phyloP scores from a whole-genome alignment of 208 protist species.

The Tritrichomonas musculus region DNA sequence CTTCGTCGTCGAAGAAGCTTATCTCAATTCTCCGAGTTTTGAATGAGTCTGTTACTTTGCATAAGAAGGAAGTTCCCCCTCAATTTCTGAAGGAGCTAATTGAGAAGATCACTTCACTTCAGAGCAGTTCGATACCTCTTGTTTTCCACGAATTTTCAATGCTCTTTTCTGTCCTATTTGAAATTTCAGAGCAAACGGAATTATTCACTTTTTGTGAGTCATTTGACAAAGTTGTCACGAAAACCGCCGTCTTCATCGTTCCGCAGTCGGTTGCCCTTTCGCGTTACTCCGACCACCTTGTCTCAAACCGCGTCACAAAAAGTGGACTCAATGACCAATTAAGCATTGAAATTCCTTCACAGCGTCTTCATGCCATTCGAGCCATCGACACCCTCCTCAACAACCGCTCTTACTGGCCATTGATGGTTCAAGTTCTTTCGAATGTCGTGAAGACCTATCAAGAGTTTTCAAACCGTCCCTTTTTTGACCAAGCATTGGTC shows the following conservation, averaged over 20 bases:
- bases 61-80: background rate
- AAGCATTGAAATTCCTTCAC: background rate
- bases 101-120: background rate
- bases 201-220: background rate
- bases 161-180: background rate
- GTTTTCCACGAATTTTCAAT: background rate
- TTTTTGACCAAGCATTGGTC: background rate
- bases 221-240: background rate
- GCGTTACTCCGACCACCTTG: background rate
- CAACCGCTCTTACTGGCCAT: background rate
- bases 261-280: background rate
- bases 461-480: background rate
- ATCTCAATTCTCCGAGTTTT: background rate
- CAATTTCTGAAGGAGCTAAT: background rate
- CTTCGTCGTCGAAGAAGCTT: background rate
- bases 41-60: background rate
- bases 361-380: background rate
- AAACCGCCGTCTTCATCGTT: background rate
- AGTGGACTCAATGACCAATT: background rate
- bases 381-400: background rate
- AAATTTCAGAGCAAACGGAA: background rate
- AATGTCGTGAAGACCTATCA: background rate
- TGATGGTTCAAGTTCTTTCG: background rate
- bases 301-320: background rate
- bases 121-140: background rate